These are phyloP conservation scores for Rhodomyrtus tomentosa DNA, from an alignment of 345 rosid genomes.

Conservation along the genomic window DNA sequence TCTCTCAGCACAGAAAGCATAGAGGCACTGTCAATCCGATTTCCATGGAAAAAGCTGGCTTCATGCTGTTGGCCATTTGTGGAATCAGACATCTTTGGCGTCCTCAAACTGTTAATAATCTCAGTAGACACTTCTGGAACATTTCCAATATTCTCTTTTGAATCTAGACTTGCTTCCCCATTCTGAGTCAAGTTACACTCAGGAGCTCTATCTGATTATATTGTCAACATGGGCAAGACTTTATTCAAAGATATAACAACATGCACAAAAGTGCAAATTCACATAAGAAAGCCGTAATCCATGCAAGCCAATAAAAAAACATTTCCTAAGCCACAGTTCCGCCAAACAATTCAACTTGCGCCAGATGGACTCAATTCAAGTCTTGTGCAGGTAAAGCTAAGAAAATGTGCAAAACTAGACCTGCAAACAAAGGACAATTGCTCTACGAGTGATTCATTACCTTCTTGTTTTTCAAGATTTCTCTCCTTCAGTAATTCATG, in stretches of 20 bases:
- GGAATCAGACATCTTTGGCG: conserved; percentile 12
- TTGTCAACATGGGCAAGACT: neutral
- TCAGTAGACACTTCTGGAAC: conserved; percentile 18
- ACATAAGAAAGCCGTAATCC: neutral
- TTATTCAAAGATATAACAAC: neutral
- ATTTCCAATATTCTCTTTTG: conserved; percentile 13
- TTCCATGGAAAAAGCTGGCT: conserved; percentile 14
- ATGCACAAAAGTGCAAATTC: neutral
- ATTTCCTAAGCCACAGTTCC: neutral
- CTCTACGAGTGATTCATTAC: conserved; percentile 5
- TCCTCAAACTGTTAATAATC: conserved; percentile 7
- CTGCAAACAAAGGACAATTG: neutral
- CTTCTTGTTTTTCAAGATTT: conserved; percentile 48
- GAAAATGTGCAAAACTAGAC: neutral
- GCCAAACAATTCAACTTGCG: neutral
- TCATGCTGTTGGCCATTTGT: conserved; percentile 6
- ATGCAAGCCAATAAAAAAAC: neutral
- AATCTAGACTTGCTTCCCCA: conserved; percentile 16
- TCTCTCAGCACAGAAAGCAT: conserved; percentile 17
- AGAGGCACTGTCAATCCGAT: conserved; percentile 5
- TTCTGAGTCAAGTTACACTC: conserved; percentile 11
- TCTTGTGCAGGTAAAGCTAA: neutral
- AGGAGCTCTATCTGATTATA: conserved; percentile 16
- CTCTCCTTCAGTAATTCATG: conserved; percentile 59
- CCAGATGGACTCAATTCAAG: too few relatives aligned